Evolutionary conservation across 2,329 filamentous ascomycete species (phyloP), one percentile per base, ranked within the genome.

Genomic region (Alternaria brassicae): DNA sequence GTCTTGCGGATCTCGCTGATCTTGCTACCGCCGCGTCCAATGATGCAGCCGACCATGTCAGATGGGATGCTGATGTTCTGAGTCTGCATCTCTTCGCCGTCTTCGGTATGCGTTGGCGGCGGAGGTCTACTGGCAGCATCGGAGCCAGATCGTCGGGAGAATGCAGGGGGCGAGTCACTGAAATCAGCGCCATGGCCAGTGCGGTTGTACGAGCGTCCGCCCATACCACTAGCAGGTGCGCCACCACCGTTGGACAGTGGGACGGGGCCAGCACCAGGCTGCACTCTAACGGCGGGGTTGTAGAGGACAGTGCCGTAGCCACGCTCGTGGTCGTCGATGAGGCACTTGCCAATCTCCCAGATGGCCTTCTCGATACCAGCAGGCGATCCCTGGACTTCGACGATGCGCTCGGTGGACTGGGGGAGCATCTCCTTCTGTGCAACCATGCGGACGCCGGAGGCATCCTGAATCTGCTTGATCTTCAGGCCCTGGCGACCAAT

Each of bases 1-100:
- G 90, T 93, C 84, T 97, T 96, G 79, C 95, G 91, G 72, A 99
- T 99, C 82, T 99, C 95, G 79, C 92, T 97, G 77, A 99, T 99
- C 87, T 99, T 99, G 84, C 87, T 93, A 66, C 95, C 95, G 54
- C 86, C 92, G 66, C 93, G 91, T 68, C 95, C 95, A 77, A 99
- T 99, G 82, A 99, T 99, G 82, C 95, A 99, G 69, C 95, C 95
- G 78, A 99, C 95, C 95, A 99, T 99, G 83, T 99, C 95, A 47
- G 95, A 93, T 25, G 95, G 95, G 73, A 99, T 99, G 84, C 93
- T 97, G 81, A 99, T 99, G 82, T 99, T 99, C 77, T 99, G 95
- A 1, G 95, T 99, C 80, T 97, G 94, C 62, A 98, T 91, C 80
- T 97, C 94, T 78, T 98, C 95, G 63, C 95, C 95, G 66, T 98